Evolutionary conservation across 768 basidiomycete species (phyloP), one percentile per base, ranked within the genome.

Genomic region (Phlebiopsis gigantea): DNA sequence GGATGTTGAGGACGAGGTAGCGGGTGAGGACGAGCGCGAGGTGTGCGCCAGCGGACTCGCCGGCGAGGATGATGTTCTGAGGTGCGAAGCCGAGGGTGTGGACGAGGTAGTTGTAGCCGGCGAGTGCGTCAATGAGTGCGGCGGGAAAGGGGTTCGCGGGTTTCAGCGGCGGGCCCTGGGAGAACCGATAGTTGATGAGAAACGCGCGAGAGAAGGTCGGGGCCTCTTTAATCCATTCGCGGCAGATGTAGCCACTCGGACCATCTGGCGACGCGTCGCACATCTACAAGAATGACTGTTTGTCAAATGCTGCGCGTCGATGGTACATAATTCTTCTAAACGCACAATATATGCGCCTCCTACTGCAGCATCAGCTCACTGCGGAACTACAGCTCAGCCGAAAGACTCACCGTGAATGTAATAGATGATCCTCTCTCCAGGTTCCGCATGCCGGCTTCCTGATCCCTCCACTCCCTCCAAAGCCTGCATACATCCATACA

Each of bases 21-120:
- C 72, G 71, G 6, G 68, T 59, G 43, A 79, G 65, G 42, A 69
- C 67, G 21, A 75, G 52, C 0, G 74, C 77, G 22, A 83, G 69
- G 57, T 79, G 73, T 39, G 74, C 82, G 0, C 82, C 83, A 0
- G 82, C 79, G 2, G 80, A 82, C 45, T 84, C 81, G 17, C 81
- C 83, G 8, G 65, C 62, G 12, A 83, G 52, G 56, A 81, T 68
- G 57, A 84, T 74, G 55, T 79, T 71, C 14, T 53, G 22, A 0
- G 80, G 72, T 5, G 57, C 51, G 63, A 81, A 78, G 0, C 74
- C 72, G 43, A 79, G 62, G 14, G 57, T 62, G 10, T 58, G 60
- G 39, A 79, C 68, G 30, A 84, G 76, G 67, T 82, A 79, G 7
- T 71, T 51, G 61, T 79, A 83, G 2, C 77, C 80, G 0, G 79